phyloP scores from a whole-genome alignment of 2,329 filamentous ascomycete genomes.

The Penicillium vulpinum region DNA sequence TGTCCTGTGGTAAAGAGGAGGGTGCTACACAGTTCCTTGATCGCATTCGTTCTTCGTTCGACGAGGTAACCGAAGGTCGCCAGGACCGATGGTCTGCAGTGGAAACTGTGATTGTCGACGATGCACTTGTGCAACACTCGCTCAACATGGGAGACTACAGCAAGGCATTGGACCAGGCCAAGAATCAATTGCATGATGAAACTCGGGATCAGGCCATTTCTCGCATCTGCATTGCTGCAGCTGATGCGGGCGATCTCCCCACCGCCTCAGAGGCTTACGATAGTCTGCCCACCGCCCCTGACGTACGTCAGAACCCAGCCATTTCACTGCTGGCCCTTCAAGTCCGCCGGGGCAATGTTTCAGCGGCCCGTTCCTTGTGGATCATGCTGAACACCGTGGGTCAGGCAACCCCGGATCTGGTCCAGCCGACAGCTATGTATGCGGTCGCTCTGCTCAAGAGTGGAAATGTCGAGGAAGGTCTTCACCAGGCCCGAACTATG shows the following conservation, averaged over 20 bases:
- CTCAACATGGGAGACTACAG: slow-evolving; percentile 68
- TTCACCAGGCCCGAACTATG: slow-evolving; percentile 79
- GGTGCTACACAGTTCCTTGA: slow-evolving; percentile 83
- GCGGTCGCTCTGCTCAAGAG: slow-evolving; percentile 82
- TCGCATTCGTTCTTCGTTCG: slow-evolving; percentile 66
- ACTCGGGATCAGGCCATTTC: slow-evolving; percentile 65
- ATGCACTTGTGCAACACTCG: slow-evolving; percentile 77
- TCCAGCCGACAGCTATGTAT: slow-evolving; percentile 90
- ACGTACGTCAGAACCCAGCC: slow-evolving; percentile 58
- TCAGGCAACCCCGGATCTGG: slow-evolving; percentile 63
- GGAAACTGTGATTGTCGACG: slow-evolving; percentile 68
- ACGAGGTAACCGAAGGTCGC: slow-evolving; percentile 49
- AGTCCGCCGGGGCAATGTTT: slow-evolving; percentile 76
- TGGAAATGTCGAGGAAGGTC: slow-evolving; percentile 77
- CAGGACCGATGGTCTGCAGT: slow-evolving; percentile 63
- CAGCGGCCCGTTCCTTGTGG: slow-evolving; percentile 79
- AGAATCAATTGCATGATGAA: slow-evolving; percentile 57
- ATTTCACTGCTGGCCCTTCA: slow-evolving; percentile 85
- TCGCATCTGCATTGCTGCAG: slow-evolving; percentile 72
- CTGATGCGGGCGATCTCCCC: slow-evolving; percentile 71
- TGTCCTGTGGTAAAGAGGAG: slow-evolving; percentile 74
- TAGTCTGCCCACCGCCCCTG: slow-evolving; percentile 56
- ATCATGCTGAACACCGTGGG: slow-evolving; percentile 63
- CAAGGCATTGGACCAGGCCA: slow-evolving; percentile 73
- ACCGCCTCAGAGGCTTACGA: slow-evolving; percentile 69